Percentiles rank a stretch among this genome's conserved stretches.
phyloP scores from a whole-genome alignment of 441 rosid genomes.

The Croton setiger region DNA sequence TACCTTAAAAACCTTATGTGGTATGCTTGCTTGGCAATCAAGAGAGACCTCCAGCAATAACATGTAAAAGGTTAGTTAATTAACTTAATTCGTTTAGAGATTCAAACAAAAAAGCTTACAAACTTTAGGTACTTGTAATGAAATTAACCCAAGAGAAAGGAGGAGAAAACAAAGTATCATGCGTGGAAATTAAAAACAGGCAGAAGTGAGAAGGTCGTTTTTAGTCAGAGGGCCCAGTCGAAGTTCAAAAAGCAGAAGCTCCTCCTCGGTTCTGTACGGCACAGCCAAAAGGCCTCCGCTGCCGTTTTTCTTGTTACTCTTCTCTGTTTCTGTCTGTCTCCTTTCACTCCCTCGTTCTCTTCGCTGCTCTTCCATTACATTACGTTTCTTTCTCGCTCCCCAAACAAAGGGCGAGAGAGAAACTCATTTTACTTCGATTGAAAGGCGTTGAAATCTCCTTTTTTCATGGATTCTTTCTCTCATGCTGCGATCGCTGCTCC shows the following conservation, averaged over 20 bases:
- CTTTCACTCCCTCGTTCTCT: background rate
- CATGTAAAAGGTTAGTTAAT: too few relatives aligned
- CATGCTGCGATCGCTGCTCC: slow-evolving; percentile 22
- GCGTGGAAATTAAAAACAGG: background rate
- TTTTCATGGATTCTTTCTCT: slow-evolving; percentile 49
- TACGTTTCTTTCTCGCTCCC: too few relatives aligned
- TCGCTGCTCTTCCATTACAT: background rate
- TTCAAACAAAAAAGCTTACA: background rate
- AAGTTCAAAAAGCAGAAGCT: too few relatives aligned
- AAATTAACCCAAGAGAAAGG: too few relatives aligned
- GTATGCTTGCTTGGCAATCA: too few relatives aligned
- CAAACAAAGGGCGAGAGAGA: background rate
- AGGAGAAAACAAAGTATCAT: too few relatives aligned
- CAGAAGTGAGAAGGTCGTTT: background rate
- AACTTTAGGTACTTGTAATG: too few relatives aligned
- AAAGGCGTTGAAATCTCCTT: background rate
- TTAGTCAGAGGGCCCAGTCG: background rate
- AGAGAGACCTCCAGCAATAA: too few relatives aligned
- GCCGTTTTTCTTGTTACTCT: slow-evolving; percentile 15
- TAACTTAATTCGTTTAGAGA: too few relatives aligned
- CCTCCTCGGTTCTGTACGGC: too few relatives aligned
- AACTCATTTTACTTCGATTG: background rate
- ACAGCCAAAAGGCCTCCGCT: background rate
- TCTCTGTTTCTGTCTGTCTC: background rate
- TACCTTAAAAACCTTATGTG: too few relatives aligned